Conservation (phyloP, 202 grass and related monocot genomes). For the Panicum virgatum region DNA sequence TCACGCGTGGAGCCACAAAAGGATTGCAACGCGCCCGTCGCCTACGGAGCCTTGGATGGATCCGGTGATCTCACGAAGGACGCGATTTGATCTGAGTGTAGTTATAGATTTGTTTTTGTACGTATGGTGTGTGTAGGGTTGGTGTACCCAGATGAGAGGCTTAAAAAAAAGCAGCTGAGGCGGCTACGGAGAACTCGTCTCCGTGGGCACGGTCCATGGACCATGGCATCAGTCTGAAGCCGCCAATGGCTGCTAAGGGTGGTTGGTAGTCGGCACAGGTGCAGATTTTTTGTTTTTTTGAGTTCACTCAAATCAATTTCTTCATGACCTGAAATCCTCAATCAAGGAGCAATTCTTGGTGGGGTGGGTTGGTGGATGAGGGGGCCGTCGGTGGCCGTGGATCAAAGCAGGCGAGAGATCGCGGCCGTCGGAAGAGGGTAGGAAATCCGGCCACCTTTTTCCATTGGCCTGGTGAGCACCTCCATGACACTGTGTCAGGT, state of each 20-base stretch:
- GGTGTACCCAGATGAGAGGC: too few relatives aligned
- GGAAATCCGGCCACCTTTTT: constrained; percentile 28
- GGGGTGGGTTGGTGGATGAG: constrained; percentile 68
- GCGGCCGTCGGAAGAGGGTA: constrained; percentile 54
- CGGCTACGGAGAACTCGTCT: neutral
- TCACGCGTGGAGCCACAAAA: too few relatives aligned
- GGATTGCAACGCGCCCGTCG: too few relatives aligned
- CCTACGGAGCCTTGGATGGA: too few relatives aligned
- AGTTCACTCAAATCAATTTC: neutral
- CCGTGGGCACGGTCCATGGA: constrained; percentile 41
- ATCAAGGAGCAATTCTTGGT: neutral
- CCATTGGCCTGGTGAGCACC: neutral
- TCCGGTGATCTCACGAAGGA: too few relatives aligned
- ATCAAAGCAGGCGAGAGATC: constrained; percentile 29
- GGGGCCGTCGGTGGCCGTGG: constrained; percentile 36
- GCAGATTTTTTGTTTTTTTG: neutral
- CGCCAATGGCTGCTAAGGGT: neutral
- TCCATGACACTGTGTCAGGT: too few relatives aligned
- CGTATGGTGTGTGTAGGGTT: too few relatives aligned
- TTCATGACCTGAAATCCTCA: neutral
- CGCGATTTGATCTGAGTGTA: too few relatives aligned
- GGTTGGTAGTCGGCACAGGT: neutral
- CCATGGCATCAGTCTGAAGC: neutral
- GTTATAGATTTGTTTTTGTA: too few relatives aligned
- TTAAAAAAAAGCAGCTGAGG: too few relatives aligned